Conservation (phyloP, 345 rosid species). For the Arabidopsis suecica region DNA sequence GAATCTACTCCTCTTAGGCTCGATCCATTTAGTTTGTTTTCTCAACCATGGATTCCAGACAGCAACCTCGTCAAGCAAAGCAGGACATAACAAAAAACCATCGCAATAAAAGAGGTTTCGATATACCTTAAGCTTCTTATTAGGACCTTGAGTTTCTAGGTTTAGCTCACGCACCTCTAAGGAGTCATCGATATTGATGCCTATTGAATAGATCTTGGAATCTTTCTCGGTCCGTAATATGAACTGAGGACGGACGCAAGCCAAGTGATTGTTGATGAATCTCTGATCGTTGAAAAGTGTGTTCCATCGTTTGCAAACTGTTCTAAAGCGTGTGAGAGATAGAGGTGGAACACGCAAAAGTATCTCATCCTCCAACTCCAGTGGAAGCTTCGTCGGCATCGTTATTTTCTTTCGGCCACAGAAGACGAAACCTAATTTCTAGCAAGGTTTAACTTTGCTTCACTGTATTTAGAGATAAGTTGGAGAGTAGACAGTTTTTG, state of each 20-base stretch:
- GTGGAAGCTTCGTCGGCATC: neutral
- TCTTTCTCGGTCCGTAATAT: neutral
- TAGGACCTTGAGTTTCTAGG: neutral
- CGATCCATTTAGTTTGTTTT: slow-evolving; percentile 1
- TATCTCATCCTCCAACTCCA: neutral
- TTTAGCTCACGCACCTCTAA: slow-evolving; percentile 2
- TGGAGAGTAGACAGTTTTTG: no score
- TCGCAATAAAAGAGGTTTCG: slow-evolving; percentile 9
- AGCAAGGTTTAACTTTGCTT: no score
- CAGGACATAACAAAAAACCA: slow-evolving; percentile 4
- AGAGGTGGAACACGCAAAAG: slow-evolving; percentile 16
- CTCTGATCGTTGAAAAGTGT: neutral
- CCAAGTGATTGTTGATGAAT: slow-evolving; percentile 13
- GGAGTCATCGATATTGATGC: neutral
- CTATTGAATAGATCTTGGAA: slow-evolving; percentile 8
- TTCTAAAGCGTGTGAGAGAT: neutral
- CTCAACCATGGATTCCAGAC: slow-evolving; percentile 19
- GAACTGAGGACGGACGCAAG: slow-evolving; percentile 9
- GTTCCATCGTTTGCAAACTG: slow-evolving; percentile 13
- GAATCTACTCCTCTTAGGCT: neutral
- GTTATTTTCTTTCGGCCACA: neutral
- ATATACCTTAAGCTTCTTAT: slow-evolving; percentile 1
- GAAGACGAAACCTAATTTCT: slow-evolving; percentile 1
- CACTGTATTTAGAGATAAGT: no score
- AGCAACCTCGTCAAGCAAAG: neutral